Conservation (phyloP, 306 rosid genomes). For the Rubus idaeus region DNA sequence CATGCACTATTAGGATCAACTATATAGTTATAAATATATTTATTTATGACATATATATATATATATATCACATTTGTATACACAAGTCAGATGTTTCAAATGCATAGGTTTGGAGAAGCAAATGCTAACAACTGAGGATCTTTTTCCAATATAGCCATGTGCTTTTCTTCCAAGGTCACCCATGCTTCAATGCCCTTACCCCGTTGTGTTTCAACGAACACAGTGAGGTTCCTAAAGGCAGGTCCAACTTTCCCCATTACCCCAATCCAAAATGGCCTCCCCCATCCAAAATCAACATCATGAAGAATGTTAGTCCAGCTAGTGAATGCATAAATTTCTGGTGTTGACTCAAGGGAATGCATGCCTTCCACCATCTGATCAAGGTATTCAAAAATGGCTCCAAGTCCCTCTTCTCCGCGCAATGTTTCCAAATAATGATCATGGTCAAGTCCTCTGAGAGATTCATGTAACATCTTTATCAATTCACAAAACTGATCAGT, state of each 20-base stretch:
- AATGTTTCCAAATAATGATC: conserved; percentile 16
- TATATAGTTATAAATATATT: no score
- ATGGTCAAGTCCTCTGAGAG: background rate
- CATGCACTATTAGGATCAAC: no score
- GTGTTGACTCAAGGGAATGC: conserved; percentile 9
- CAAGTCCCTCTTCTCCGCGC: conserved; percentile 29
- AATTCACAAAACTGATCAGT: conserved; percentile 7
- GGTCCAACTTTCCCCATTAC: conserved; percentile 46
- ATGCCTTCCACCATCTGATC: conserved; percentile 22
- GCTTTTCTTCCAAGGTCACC: conserved; percentile 38
- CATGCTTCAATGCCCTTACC: conserved; percentile 50
- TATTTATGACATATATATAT: no score
- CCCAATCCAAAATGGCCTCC: conserved; percentile 56
- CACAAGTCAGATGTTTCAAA: background rate
- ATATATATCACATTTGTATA: no score
- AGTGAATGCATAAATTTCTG: conserved; percentile 33
- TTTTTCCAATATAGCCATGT: conserved; percentile 33
- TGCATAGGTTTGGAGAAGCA: conserved; percentile 16
- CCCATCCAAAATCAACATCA: conserved; percentile 56
- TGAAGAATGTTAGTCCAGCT: conserved; percentile 42
- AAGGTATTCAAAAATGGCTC: conserved; percentile 28
- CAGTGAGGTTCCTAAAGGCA: conserved; percentile 26
- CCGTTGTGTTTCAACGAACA: conserved; percentile 36
- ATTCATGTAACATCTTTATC: background rate
- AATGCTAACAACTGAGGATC: conserved; percentile 41